Evolutionary conservation across 106 monocot species (phyloP).

Genomic region (Allium fistulosum): DNA sequence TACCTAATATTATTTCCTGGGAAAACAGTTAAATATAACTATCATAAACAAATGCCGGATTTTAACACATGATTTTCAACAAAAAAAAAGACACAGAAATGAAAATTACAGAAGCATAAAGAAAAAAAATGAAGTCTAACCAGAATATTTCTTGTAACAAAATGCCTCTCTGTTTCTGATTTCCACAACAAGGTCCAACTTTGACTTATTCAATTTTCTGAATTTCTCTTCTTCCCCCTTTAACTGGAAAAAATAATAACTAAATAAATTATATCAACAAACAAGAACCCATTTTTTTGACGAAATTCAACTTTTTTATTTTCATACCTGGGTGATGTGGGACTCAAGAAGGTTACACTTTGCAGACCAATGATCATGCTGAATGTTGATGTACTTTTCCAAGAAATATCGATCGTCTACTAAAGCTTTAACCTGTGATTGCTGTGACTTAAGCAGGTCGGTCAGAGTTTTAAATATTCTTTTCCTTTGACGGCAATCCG

Average conservation of each 20-base stretch:
- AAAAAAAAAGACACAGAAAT: neutral
- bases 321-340: conserved; percentile 32
- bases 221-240: conserved; percentile 25
- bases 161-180: conserved; percentile 30
- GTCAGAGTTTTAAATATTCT: conserved; percentile 22
- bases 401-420: conserved; percentile 38
- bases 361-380: conserved; percentile 27
- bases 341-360: conserved; percentile 23
- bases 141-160: conserved; percentile 44
- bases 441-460: conserved; percentile 33
- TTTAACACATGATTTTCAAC: too few species aligned
- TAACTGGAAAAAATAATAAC: conserved; percentile 15
- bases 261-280: neutral
- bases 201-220: conserved; percentile 17
- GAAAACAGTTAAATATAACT: too few species aligned
- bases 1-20: too few species aligned
- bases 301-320: neutral
- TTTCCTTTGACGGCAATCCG: conserved; percentile 29
- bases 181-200: conserved; percentile 24
- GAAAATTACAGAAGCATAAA: neutral
- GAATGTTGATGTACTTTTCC: conserved; percentile 23
- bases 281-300: too few species aligned
- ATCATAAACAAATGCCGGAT: too few species aligned
- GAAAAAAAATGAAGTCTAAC: conserved; percentile 18
- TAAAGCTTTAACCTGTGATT: conserved; percentile 40